These are phyloP conservation scores for Sungouiella thailandica DNA, from an alignment of 805 yeast genomes.

Conservation along the genomic window DNA sequence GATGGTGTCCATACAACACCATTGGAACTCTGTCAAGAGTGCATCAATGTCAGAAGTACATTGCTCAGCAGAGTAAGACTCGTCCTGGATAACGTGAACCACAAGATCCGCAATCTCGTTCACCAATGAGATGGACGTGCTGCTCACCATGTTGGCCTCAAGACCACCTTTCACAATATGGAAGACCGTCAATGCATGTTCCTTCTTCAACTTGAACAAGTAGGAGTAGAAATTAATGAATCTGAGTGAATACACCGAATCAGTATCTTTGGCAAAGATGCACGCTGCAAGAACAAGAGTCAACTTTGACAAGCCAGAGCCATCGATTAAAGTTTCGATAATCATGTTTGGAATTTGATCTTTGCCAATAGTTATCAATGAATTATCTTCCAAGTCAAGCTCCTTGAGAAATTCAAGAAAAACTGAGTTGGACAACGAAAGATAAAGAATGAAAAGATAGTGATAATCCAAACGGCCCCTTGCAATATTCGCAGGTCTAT, in stretches of 20 bases:
- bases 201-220: conserved; percentile 18
- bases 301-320: conserved; percentile 16
- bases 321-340: conserved; percentile 20
- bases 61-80: conserved; percentile 14
- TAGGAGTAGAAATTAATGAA: conserved; percentile 26
- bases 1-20: conserved; percentile 5
- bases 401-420: conserved; percentile 22
- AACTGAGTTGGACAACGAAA: conserved; percentile 20
- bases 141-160: conserved; percentile 22
- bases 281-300: conserved; percentile 27
- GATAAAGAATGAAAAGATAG: conserved; percentile 30
- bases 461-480: neutral
- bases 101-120: conserved; percentile 25
- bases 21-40: conserved; percentile 13
- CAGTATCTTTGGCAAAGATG: conserved; percentile 22
- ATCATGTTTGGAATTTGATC: conserved; percentile 24
- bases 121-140: conserved; percentile 23
- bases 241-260: conserved; percentile 24
- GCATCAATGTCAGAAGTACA: conserved; percentile 11
- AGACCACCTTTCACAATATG: conserved; percentile 28
- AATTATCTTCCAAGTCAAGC: conserved; percentile 14
- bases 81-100: conserved; percentile 12
- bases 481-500: neutral
- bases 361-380: conserved; percentile 6
- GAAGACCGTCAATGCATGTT: conserved; percentile 22